phyloP scores from a whole-genome alignment of 371 early-diverging fungal genomes.

The Funneliformis caledonium region DNA sequence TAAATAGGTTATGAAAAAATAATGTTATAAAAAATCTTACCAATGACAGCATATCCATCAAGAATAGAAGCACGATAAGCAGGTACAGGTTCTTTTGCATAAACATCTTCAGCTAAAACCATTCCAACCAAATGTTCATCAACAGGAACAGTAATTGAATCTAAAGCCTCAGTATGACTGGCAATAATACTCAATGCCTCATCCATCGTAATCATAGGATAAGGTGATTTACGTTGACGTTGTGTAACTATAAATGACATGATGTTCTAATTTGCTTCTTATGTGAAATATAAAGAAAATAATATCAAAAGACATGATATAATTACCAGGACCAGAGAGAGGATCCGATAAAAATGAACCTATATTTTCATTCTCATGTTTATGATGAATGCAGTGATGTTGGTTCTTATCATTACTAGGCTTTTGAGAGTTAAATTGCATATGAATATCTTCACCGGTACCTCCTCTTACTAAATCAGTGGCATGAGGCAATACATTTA shows the following conservation, averaged over 20 bases:
- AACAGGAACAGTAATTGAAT: conserved; percentile 52
- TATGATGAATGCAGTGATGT: conserved; percentile 50
- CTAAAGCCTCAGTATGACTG: conserved; percentile 48
- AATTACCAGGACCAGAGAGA: conserved; percentile 56
- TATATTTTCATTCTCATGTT: conserved; percentile 35
- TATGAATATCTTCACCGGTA: conserved; percentile 55
- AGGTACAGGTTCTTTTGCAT: conserved; percentile 79
- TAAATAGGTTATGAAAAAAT: not conserved
- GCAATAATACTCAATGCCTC: conserved; percentile 68
- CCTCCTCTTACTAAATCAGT: conserved; percentile 69
- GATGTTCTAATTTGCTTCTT: not conserved
- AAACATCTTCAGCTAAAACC: conserved; percentile 78
- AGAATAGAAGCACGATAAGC: conserved; percentile 86
- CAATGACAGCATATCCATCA: conserved; percentile 92
- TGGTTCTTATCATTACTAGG: conserved; percentile 41
- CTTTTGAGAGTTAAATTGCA: conserved; percentile 46
- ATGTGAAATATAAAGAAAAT: not conserved
- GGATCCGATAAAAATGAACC: conserved; percentile 42
- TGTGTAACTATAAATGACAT: conserved; percentile 27
- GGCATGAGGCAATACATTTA: conserved; percentile 80
- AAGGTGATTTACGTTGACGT: conserved; percentile 80
- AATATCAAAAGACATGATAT: not conserved
- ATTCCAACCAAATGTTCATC: conserved; percentile 60
- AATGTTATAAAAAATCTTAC: conserved; percentile 48
- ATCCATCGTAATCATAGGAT: conserved; percentile 75